phyloP scores from a whole-genome alignment of 2,329 filamentous ascomycete genomes.

The Rutstroemia sp. region DNA sequence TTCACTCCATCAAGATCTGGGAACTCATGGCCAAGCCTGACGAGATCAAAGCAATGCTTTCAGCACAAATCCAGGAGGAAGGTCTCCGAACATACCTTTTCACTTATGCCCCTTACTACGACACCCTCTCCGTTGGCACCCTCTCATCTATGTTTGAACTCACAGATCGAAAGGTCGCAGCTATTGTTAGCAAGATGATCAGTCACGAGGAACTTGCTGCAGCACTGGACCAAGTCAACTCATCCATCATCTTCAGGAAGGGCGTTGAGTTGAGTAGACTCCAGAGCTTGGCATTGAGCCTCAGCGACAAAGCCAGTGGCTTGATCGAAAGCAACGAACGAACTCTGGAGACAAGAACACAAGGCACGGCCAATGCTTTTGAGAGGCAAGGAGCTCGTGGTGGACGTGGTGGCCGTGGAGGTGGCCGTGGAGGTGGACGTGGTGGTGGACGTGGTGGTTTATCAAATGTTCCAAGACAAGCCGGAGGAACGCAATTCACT shows the following conservation, averaged over 20 bases:
- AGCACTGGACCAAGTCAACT: slow-evolving; percentile 94
- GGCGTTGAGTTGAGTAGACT: slow-evolving; percentile 94
- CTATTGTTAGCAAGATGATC: slow-evolving; percentile 98
- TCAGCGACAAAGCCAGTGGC: slow-evolving; percentile 92
- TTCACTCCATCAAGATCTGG: slow-evolving; percentile 99
- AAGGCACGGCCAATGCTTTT: slow-evolving; percentile 91
- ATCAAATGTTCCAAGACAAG: slow-evolving; percentile 56
- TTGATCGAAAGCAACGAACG: slow-evolving; percentile 97
- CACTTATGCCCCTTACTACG: slow-evolving; percentile 98
- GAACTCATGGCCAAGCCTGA: slow-evolving; percentile 90
- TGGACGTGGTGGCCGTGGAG: slow-evolving; percentile 58
- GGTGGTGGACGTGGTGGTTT: slow-evolving; percentile 50
- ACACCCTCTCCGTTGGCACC: slow-evolving; percentile 82
- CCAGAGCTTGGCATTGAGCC: slow-evolving; percentile 86
- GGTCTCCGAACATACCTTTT: slow-evolving; percentile 97
- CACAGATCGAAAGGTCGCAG: slow-evolving; percentile 80
- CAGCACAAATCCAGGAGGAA: slow-evolving; percentile 97
- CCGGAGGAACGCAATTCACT: slow-evolving; percentile 72
- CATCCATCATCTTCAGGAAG: slow-evolving; percentile 98
- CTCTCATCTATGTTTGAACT: slow-evolving; percentile 95
- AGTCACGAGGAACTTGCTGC: slow-evolving; percentile 96
- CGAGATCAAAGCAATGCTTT: slow-evolving; percentile 94
- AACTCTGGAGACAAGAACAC: slow-evolving; percentile 92
- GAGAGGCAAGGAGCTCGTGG: slow-evolving; percentile 82
- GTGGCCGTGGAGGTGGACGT: slow-evolving; percentile 51